Percentiles rank a stretch among this genome's conserved stretches.
phyloP scores from a whole-genome alignment of 305 asterid species.

The Stenogyne calaminthoides region DNA sequence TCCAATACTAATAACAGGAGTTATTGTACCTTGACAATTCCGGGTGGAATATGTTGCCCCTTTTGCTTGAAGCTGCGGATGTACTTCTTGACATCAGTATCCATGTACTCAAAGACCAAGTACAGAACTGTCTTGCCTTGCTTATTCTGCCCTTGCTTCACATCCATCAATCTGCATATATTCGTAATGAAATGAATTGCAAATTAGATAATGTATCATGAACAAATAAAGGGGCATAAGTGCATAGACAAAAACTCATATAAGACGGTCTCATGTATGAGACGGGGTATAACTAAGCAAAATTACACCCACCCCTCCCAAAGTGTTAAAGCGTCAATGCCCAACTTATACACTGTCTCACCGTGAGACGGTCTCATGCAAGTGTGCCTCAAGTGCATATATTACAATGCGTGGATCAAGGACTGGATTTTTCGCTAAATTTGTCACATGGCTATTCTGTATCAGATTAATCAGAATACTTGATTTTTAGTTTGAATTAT shows the following conservation, averaged over 20 bases:
- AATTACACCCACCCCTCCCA: no score
- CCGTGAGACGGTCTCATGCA: no score
- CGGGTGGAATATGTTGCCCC: slow-evolving; percentile 53
- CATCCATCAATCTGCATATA: slow-evolving; percentile 74
- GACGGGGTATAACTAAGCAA: no score
- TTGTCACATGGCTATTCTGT: neutral
- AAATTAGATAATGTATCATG: neutral
- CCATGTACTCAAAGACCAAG: slow-evolving; percentile 96
- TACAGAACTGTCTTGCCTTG: slow-evolving; percentile 93
- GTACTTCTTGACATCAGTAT: slow-evolving; percentile 88
- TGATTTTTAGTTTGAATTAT: neutral
- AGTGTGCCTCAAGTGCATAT: no score
- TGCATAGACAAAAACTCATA: no score
- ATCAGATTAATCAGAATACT: neutral
- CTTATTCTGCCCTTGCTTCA: slow-evolving; percentile 87
- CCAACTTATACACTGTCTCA: no score
- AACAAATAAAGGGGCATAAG: neutral
- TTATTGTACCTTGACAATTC: slow-evolving; percentile 57
- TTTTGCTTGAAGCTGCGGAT: slow-evolving; percentile 69
- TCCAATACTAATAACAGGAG: neutral
- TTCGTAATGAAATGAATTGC: slow-evolving; percentile 8
- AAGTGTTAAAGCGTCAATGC: no score
- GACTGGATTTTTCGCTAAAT: neutral
- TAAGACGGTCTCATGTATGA: no score
- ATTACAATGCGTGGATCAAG: neutral